Percentiles rank a stretch among this genome's conserved stretches.
Evolutionary conservation across 2,329 filamentous ascomycete species (phyloP).

Genomic region (Berkeleyomyces basicola): DNA sequence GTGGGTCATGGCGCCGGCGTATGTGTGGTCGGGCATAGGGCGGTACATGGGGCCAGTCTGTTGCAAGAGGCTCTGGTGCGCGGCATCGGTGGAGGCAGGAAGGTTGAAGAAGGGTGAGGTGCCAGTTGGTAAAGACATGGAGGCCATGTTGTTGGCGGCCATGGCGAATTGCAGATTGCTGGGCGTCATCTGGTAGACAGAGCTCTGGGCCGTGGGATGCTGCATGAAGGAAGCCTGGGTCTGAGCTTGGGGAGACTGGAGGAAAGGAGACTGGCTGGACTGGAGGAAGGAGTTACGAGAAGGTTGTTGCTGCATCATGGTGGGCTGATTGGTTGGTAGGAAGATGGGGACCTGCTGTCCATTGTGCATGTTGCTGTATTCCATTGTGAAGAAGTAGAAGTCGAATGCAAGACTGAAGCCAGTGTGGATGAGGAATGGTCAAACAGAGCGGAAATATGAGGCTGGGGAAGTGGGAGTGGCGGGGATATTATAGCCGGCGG

Average conservation of each 20-base stretch:
- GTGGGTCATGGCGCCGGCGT: not conserved
- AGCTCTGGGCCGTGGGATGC: not conserved
- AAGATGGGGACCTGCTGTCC: not conserved
- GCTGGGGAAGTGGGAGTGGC: not conserved
- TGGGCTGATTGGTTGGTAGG: not conserved
- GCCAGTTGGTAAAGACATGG: not conserved
- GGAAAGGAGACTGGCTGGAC: not conserved
- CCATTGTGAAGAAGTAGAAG: not conserved
- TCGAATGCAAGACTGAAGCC: not conserved
- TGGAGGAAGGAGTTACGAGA: not conserved
- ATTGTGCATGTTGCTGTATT: not conserved
- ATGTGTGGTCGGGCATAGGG: not conserved
- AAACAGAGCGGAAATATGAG: slow-evolving; percentile 1
- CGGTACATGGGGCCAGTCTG: not conserved
- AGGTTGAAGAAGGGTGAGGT: not conserved
- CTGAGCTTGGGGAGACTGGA: not conserved
- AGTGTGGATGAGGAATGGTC: not conserved
- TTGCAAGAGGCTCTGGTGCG: not conserved
- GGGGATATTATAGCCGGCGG: slow-evolving; percentile 5
- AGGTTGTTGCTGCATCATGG: not conserved
- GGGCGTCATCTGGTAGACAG: not conserved
- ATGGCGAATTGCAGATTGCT: not conserved
- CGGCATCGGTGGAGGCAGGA: not conserved
- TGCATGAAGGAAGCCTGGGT: not conserved
- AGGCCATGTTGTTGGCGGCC: not conserved